These are phyloP conservation scores for Heliosperma pusillum DNA, from an alignment of 148 eudicot species.

Conservation along the genomic window DNA sequence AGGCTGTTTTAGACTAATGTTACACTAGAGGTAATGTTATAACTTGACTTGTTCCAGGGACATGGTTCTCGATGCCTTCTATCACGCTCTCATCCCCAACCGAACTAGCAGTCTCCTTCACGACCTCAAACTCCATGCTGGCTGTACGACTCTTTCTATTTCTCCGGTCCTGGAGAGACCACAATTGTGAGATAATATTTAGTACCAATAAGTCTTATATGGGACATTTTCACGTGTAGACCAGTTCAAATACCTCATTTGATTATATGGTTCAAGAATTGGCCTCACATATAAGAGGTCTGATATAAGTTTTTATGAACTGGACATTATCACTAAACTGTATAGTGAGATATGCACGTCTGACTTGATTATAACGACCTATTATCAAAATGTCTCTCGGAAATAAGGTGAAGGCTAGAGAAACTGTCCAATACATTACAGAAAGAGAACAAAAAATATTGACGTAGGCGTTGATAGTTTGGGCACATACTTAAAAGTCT, in stretches of 20 bases:
- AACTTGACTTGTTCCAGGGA: conserved; percentile 30
- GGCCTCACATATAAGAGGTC: background rate
- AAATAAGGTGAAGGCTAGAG: no score
- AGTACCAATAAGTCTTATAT: background rate
- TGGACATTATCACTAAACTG: background rate
- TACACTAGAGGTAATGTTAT: conserved; percentile 2
- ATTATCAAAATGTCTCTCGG: no score
- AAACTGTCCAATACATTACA: background rate
- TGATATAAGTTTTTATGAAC: no score
- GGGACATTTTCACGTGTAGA: no score
- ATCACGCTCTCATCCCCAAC: conserved; percentile 41
- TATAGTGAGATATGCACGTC: background rate
- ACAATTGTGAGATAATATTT: background rate
- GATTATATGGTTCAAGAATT: background rate
- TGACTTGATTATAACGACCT: background rate
- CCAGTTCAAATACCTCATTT: background rate
- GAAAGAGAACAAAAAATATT: background rate
- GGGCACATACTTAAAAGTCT: background rate
- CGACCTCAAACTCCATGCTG: conserved; percentile 73
- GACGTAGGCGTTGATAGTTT: background rate
- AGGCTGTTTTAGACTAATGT: conserved; percentile 8
- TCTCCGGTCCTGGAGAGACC: conserved; percentile 70
- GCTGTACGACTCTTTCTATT: conserved; percentile 64
- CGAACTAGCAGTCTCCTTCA: conserved; percentile 51
- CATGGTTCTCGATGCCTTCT: conserved; percentile 34